phyloP scores from a whole-genome alignment of 148 eudicot genomes.

The Vaccinium vitisidaea region DNA sequence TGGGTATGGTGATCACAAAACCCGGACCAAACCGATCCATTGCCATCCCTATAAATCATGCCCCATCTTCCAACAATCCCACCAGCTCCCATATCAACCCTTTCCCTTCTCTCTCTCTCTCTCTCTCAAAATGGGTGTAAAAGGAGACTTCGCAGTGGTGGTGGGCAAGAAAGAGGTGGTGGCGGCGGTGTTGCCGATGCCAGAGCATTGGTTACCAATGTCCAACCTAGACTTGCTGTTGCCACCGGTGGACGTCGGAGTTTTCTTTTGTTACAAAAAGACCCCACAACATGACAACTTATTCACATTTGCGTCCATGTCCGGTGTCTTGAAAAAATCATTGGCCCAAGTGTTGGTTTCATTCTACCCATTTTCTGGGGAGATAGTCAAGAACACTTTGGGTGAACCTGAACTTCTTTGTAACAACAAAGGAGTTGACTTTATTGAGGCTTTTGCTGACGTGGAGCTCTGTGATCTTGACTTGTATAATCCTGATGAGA shows the following conservation, averaged over 20 bases:
- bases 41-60: too few species aligned
- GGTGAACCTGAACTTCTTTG: slow-evolving; percentile 75
- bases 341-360: slow-evolving; percentile 9
- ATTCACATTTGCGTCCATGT: slow-evolving; percentile 5
- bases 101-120: too few species aligned
- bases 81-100: too few species aligned
- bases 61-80: too few species aligned
- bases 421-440: slow-evolving; percentile 72
- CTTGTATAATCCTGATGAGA: slow-evolving; percentile 45
- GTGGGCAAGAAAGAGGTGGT: slow-evolving; percentile 11
- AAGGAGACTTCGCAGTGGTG: not conserved
- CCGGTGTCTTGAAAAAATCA: not conserved
- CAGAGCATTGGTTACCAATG: not conserved
- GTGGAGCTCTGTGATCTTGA: slow-evolving; percentile 39
- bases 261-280: slow-evolving; percentile 9
- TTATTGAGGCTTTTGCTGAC: slow-evolving; percentile 53
- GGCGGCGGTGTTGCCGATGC: slow-evolving; percentile 6
- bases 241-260: slow-evolving; percentile 2
- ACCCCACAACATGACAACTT: not conserved
- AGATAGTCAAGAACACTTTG: slow-evolving; percentile 37
- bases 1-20: too few species aligned
- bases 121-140: not conserved
- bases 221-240: slow-evolving; percentile 15
- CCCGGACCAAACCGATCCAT: too few species aligned
- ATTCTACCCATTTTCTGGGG: slow-evolving; percentile 38